Conservation (phyloP, 306 rosid species). For the Prunus mira region DNA sequence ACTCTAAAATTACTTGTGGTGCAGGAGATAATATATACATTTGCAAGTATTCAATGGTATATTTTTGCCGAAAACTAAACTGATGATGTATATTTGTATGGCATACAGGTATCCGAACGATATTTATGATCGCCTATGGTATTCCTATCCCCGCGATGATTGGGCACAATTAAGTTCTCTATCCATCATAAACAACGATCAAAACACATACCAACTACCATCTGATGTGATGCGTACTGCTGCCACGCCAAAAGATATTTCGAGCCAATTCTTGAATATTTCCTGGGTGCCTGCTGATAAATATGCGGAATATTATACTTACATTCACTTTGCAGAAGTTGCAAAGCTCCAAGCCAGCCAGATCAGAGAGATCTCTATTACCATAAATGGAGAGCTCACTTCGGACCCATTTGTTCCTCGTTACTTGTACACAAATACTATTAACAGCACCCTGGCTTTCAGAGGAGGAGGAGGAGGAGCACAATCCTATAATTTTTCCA, state of each 20-base stretch:
- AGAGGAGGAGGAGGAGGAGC: constrained; percentile 2
- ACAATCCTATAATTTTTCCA: neutral
- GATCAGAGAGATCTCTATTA: neutral
- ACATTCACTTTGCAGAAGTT: constrained; percentile 22
- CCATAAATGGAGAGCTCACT: constrained; percentile 5
- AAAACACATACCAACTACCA: constrained; percentile 13
- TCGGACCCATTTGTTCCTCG: neutral
- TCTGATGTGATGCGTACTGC: constrained; percentile 41
- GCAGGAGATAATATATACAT: no score
- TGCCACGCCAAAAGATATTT: constrained; percentile 12
- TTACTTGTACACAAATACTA: constrained; percentile 15
- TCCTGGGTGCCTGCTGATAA: neutral
- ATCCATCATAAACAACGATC: neutral
- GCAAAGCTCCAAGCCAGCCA: constrained; percentile 1
- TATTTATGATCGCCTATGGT: constrained; percentile 39
- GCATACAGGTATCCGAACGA: constrained; percentile 31
- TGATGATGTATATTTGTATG: no score
- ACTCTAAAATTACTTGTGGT: no score
- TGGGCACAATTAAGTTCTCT: constrained; percentile 14
- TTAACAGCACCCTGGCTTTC: neutral
- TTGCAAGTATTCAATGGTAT: no score
- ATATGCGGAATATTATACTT: neutral
- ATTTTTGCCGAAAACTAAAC: no score
- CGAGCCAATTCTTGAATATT: constrained; percentile 8
- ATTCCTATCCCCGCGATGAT: neutral